Evolutionary conservation across 495 filamentous ascomycete genomes (phyloP).

Genomic region (Daldinia childiae): DNA sequence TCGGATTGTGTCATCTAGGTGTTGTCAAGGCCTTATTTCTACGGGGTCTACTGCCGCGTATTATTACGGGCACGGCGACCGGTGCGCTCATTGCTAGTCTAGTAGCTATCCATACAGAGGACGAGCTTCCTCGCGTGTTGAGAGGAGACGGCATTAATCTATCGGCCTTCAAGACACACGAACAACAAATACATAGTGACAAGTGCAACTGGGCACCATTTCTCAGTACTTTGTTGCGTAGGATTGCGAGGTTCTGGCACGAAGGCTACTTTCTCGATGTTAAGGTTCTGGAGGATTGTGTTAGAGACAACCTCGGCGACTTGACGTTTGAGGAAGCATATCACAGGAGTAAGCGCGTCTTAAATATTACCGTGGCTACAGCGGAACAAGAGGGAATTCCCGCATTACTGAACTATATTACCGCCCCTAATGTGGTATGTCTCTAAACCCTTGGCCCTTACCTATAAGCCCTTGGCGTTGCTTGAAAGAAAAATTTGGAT

Average conservation of each 20-base stretch:
- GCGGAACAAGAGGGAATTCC: conserved; percentile 78
- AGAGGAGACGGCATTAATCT: conserved; percentile 84
- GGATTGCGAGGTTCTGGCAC: conserved; percentile 69
- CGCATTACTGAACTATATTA: conserved; percentile 90
- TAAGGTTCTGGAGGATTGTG: conserved; percentile 83
- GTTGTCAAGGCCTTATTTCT: conserved; percentile 90
- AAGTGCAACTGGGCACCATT: conserved; percentile 32
- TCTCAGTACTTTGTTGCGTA: conserved; percentile 64
- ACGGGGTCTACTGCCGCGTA: conserved; percentile 83
- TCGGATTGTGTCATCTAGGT: conserved; percentile 90
- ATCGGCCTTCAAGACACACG: conserved; percentile 72
- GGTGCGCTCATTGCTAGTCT: conserved; percentile 91
- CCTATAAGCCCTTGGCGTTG: background rate
- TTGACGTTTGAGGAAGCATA: conserved; percentile 96
- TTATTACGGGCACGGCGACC: conserved; percentile 90
- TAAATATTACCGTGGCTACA: conserved; percentile 91
- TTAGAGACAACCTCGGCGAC: conserved; percentile 85
- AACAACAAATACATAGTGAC: conserved; percentile 28
- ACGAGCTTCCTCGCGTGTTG: conserved; percentile 80
- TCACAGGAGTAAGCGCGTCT: conserved; percentile 80
- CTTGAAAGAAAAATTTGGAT: background rate
- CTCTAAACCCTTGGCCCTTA: background rate
- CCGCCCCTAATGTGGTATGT: conserved; percentile 91
- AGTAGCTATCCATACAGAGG: conserved; percentile 88
- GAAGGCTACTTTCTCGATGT: conserved; percentile 89